These are phyloP conservation scores for Periconia macrospinosa DNA, from an alignment of 2,329 filamentous ascomycete species.

Conservation along the genomic window DNA sequence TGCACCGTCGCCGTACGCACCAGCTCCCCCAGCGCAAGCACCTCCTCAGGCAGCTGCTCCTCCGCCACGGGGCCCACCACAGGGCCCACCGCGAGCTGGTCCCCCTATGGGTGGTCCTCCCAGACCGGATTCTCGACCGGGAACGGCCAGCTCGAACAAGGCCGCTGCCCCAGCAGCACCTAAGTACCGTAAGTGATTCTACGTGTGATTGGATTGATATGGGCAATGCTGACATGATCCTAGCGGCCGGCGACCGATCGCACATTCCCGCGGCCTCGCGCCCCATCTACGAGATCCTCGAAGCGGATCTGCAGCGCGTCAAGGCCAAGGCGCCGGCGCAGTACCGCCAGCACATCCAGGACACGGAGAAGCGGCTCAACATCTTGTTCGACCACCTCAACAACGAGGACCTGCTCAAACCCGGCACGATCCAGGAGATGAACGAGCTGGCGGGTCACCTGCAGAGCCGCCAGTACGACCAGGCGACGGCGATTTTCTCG, in stretches of 20 bases:
- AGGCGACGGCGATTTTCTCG: slow-evolving; percentile 47
- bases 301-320: slow-evolving; percentile 83
- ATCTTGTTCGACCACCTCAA: slow-evolving; percentile 97
- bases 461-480: slow-evolving; percentile 48
- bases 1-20: slow-evolving; percentile 5
- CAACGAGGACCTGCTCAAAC: slow-evolving; percentile 86
- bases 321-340: slow-evolving; percentile 82
- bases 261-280: slow-evolving; percentile 81
- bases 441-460: slow-evolving; percentile 55
- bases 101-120: slow-evolving; percentile 43
- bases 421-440: slow-evolving; percentile 72
- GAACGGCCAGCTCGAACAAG: slow-evolving; percentile 54
- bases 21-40: slow-evolving; percentile 35
- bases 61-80: slow-evolving; percentile 30
- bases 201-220: not conserved
- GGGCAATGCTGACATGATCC: slow-evolving; percentile 20
- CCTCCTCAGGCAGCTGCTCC: slow-evolving; percentile 46
- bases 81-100: slow-evolving; percentile 49
- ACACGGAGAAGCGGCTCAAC: slow-evolving; percentile 89
- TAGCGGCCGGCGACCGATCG: slow-evolving; percentile 76
- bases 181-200: slow-evolving; percentile 66
- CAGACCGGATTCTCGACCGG: slow-evolving; percentile 45
- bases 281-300: slow-evolving; percentile 79
- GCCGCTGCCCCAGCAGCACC: slow-evolving; percentile 57
- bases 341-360: slow-evolving; percentile 86